Percentiles rank a stretch among this genome's conserved stretches.
phyloP scores from a whole-genome alignment of 148 eudicot species.

The Oxyria digyna region DNA sequence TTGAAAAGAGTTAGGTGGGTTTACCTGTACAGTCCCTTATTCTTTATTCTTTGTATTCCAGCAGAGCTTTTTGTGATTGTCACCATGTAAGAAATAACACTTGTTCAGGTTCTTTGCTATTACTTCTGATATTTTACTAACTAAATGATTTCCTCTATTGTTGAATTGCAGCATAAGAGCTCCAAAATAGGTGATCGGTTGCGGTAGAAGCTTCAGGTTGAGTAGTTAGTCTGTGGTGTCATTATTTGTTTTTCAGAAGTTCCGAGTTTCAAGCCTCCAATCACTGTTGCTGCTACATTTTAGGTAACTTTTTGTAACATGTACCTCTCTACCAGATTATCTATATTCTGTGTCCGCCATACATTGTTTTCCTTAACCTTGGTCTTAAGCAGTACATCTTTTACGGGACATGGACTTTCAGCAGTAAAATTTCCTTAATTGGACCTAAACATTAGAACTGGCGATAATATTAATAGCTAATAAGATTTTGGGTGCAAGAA shows the following conservation, averaged over 20 bases:
- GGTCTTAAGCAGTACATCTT: background rate
- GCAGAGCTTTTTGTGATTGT: background rate
- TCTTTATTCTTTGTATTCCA: background rate
- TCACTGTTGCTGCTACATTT: background rate
- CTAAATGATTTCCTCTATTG: background rate
- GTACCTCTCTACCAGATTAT: background rate
- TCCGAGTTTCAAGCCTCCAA: background rate
- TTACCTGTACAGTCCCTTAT: background rate
- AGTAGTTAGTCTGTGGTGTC: constrained; percentile 15
- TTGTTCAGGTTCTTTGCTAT: background rate
- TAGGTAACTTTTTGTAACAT: background rate
- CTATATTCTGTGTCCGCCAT: background rate
- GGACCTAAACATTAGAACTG: background rate
- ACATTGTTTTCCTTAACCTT: background rate
- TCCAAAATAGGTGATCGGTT: constrained; percentile 81
- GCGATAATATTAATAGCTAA: background rate
- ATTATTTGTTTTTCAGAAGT: constrained; percentile 4
- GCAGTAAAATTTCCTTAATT: background rate
- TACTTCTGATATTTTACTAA: constrained; percentile 7
- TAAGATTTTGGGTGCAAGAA: background rate
- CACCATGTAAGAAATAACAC: background rate
- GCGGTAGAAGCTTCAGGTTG: constrained; percentile 71
- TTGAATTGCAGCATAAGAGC: constrained; percentile 70
- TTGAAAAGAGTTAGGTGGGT: constrained; percentile 84
- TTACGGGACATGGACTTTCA: background rate